Base-by-base conservation (phyloP, 1,139 yeast genomes). In the Lodderomyces orthopsilosis region DNA sequence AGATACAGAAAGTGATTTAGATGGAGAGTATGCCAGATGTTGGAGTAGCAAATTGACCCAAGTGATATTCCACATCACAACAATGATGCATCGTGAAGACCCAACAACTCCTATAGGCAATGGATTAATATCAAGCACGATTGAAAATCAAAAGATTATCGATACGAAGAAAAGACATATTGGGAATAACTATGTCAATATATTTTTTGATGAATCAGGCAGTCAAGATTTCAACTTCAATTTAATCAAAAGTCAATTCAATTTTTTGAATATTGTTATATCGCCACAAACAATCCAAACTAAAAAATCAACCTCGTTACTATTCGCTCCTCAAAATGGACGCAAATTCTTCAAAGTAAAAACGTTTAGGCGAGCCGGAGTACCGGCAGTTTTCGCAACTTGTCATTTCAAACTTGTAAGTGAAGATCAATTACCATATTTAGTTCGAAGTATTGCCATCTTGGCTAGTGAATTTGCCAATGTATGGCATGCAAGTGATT, bases 131-230 rank as follows among this genome's bases (percentile, higher is more conserved):
- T n/a, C 19, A 8, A 30, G n/a, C 19, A 30, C 34, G 9, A 30
- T 30, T 30, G 34, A 30, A 13, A 30, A 36, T 2, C 49, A 48
- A 34, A 40, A 47, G 22, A 37, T 40, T 28, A 35, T 48, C 37
- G 77, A 85, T 14, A 62, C 74, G 57, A 89, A 88, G 61, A 89
- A 89, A 61, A 66, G 93, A 44, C 96, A 89, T 57, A 85, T 89
- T 51, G 96, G 96, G 4, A 89, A 89, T 63, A 79, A 88, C 58
- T 83, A 82, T 59, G 94, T 89, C 43, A 86, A 85, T 56, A 79
- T 88, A 36, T 88, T 76, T 59, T 89, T 79, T 63, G 89, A 88
- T 57, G 95, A 88, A 52, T 81, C 90, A 12, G 75, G 71, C 4
- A 13, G 19, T 13, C 61, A 66, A 10, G 79, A 81, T 6, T 86